Percentiles rank a stretch among this genome's conserved stretches.
Conservation (phyloP, 495 filamentous ascomycete species). For the Penicillium riverlandense region DNA sequence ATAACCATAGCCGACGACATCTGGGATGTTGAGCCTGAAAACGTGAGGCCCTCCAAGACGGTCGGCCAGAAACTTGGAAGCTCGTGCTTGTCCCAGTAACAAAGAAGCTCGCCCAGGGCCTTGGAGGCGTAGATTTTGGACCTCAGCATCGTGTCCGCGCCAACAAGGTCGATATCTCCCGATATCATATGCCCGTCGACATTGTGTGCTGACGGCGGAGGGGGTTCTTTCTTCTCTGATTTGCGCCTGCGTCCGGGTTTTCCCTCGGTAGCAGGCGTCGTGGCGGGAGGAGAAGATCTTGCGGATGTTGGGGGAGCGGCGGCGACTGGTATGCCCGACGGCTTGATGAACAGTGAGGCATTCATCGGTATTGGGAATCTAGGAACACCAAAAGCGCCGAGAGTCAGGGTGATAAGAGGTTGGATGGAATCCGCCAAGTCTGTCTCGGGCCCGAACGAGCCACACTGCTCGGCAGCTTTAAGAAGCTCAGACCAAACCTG, state of each 20-base stretch:
- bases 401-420: constrained; percentile 67
- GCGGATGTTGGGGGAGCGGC: constrained; percentile 40
- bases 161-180: constrained; percentile 90
- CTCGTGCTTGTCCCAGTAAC: constrained; percentile 36
- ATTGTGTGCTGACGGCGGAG: constrained; percentile 67
- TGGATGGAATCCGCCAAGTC: constrained; percentile 53
- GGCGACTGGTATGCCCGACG: constrained; percentile 80
- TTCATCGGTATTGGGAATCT: constrained; percentile 89
- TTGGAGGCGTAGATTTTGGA: constrained; percentile 80
- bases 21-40: constrained; percentile 75
- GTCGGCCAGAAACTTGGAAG: constrained; percentile 35
- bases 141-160: constrained; percentile 76
- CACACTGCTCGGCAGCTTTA: constrained; percentile 50
- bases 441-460: constrained; percentile 60
- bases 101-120: constrained; percentile 61
- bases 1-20: constrained; percentile 76
- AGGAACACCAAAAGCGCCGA: constrained; percentile 87
- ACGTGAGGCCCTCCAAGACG: constrained; percentile 58
- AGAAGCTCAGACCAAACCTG: constrained; percentile 82
- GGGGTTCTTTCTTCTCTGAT: constrained; percentile 74
- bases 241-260: constrained; percentile 66
- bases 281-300: constrained; percentile 50
- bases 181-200: constrained; percentile 97
- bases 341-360: constrained; percentile 77
- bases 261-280: constrained; percentile 11